Base-by-base conservation (phyloP, 1,284 basidiomycete genomes). In the Grifola frondosa region DNA sequence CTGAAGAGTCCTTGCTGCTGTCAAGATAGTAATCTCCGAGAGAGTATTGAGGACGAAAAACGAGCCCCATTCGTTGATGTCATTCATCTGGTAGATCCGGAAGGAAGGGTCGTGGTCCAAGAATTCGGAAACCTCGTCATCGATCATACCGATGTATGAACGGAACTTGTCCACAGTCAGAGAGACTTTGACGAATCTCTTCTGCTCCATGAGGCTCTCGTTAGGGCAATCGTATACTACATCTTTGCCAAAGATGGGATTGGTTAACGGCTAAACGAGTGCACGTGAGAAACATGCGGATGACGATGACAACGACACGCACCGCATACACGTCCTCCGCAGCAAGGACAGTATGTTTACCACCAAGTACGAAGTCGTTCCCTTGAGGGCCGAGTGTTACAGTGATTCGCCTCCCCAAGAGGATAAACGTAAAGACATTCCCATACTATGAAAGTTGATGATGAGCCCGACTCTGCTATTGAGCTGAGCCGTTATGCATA, bases 161-260 rank as follows among this genome's bases (percentile, higher is more conserved):
- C 86, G 81, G 68, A 99, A 87, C 64, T 97, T 96, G 24, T 99
- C 96, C 16, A 80, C 82, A 7, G 92, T 90, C 8, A 99, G 80
- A 30, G 96, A 95, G 54, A 93, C 86, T 71, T 96, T 97, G 67
- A 95, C 85, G 54, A 99, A 97, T 66, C 89, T 91, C 77, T 99
- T 99, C 68, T 99, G 97, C 64, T 99, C 95, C 96, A 99, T 99
- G 64, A 99, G 85, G 39, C 92, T 75, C 43, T 94, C 88, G 66
- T 99, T 99, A 23, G 97, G 96, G 44, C 93, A 86, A 62, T 98
- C 96, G 66, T 99, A 99, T 5, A 98, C 96, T 34, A 99, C 97
- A 41, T 93, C 94, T 63, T 94, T 94, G 42, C 97, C 97, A 59
- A 99, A 99, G 16, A 95, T 82, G 4, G 92, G 92, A 0, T 90